Evolutionary conservation across 2,329 filamentous ascomycete genomes (phyloP).

Genomic region (Pseudomassariella vexata): DNA sequence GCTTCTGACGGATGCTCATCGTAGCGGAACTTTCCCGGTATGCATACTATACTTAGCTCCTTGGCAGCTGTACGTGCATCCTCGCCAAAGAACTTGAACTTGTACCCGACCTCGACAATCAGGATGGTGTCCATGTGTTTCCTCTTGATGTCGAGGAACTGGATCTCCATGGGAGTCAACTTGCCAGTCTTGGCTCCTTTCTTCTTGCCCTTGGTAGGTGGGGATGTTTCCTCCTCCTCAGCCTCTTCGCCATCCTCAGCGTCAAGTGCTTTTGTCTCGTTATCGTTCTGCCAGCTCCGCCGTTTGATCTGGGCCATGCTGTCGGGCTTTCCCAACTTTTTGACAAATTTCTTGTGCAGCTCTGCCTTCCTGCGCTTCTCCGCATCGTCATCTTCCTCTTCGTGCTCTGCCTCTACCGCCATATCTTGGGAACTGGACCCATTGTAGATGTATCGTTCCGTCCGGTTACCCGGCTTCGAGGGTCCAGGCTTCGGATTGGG

Average conservation of each 20-base stretch:
- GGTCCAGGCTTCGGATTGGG: conserved; percentile 14
- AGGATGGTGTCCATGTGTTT: conserved; percentile 86
- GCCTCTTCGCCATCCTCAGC: conserved; percentile 54
- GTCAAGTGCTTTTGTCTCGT: conserved; percentile 41
- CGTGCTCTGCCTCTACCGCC: conserved; percentile 29
- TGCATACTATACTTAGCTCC: conserved; percentile 90
- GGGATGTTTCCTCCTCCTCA: conserved; percentile 44
- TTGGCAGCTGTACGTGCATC: conserved; percentile 86
- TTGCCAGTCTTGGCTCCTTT: conserved; percentile 69
- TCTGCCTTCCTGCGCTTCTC: conserved; percentile 57
- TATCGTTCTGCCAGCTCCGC: conserved; percentile 46
- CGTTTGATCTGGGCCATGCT: conserved; percentile 65
- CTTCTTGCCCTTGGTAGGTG: conserved; percentile 50
- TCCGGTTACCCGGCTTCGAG: conserved; percentile 30
- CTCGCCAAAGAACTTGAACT: conserved; percentile 95
- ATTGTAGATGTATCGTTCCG: conserved; percentile 48
- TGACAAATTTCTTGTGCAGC: conserved; percentile 79
- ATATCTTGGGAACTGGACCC: conserved; percentile 33
- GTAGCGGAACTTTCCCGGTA: conserved; percentile 89
- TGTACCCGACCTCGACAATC: conserved; percentile 94
- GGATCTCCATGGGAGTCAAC: conserved; percentile 89
- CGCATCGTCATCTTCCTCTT: conserved; percentile 43
- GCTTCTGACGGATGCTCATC: conserved; percentile 93
- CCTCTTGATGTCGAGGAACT: conserved; percentile 89
- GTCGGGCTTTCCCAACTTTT: conserved; percentile 82